Base-by-base conservation (phyloP, 768 basidiomycete genomes). In the Lactarius vividus region DNA sequence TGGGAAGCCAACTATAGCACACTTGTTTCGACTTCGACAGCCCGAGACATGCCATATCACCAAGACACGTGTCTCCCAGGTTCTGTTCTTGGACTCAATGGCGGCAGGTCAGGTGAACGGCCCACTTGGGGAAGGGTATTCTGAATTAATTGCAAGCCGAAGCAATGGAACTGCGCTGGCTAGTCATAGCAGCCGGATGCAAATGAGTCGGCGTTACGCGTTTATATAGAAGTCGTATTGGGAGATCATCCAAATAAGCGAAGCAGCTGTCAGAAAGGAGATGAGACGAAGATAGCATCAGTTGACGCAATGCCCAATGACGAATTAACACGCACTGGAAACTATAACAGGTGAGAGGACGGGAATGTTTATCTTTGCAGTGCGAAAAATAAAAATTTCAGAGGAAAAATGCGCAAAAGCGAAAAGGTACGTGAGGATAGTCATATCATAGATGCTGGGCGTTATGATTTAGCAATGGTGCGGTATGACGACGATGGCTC, bases 401-500 rank as follows among this genome's bases (percentile, higher is more conserved):
- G 92, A 88, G 44, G 83, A 83, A 74, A 97, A 98, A 78, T 99
- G 96, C 5, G 82, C 84, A 73, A 94, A 90, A 2, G 94, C 96
- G 71, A 98, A 86, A 62, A 94, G 84, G 79, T 96, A 98, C 42
- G 92, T 89, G 72, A 89, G 79, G 65, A 97, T 77, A 7, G 94
- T 84, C 80, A 97, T 88, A 75, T 96, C 89, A 77, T 97, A 99
- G 26, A 95, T 78, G 31, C 96, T 98, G 71, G n/a, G 60, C 39
- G 71, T 6, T 54, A 42, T 18, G 26, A 57, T 57, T 66, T 40
- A 65, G 44, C 44, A 31, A 35, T 10, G 59, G 52, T 13, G 15
- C 26, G 44, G 61, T 40, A 59, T 49, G 7, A 29, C 37, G 40
- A 37, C 7, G 29, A 56, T 46, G 57, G 23, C 23, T 79, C 88